Evolutionary conservation across 176 grass and related monocot species (phyloP), one percentile per base, ranked within the genome.

Genomic region (Metroxylon sagu): DNA sequence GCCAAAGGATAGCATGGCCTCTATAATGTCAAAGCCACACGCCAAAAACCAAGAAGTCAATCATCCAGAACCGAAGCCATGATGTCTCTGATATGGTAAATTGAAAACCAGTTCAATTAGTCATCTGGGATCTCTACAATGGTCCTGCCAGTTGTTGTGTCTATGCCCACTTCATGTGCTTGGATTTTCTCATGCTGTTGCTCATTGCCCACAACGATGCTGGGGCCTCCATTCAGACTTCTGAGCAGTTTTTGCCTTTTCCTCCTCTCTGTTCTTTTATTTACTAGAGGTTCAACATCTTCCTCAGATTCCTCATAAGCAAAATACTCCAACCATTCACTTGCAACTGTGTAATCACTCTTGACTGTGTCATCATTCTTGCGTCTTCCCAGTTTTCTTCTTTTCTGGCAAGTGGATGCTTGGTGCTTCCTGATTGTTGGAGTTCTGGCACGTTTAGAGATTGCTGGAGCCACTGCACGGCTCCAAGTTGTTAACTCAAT

Each of bases 251-350:
- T 88, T 48, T 83, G 62, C 0, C 60, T 68, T 48, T 73, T 68
- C 21, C 79, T 88, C 53, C 76, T 79, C 74, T 83, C 79, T 4
- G 85, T 69, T 61, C 76, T 71, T 68, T 88, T 88, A 69, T 88
- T 88, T 28, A 83, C 68, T 64, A 88, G 75, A 61, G 79, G 85
- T 14, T 79, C 59, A 15, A 68, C 75, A 10, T 88, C 71, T 73
- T 83, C 85, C 19, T 83, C 71, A 16, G 57, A 67, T 8, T 79
- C 71, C 59, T 78, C 61, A 0, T 52, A n/a, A 71, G 25, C 62
- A 69, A 76, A 88, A 51, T 68, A 75, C 35, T 73, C 64, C 68
- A 83, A 21, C 76, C 64, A 64, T 57, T 76, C 71, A 48, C 78
- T 82, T 48, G 83, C 64, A 19, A 83, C 35, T 0, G 75, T 64